Percentiles rank a stretch among this genome's conserved stretches.
phyloP scores from a whole-genome alignment of 2,329 filamentous ascomycete genomes.

The Talaromyces amestolkiae region DNA sequence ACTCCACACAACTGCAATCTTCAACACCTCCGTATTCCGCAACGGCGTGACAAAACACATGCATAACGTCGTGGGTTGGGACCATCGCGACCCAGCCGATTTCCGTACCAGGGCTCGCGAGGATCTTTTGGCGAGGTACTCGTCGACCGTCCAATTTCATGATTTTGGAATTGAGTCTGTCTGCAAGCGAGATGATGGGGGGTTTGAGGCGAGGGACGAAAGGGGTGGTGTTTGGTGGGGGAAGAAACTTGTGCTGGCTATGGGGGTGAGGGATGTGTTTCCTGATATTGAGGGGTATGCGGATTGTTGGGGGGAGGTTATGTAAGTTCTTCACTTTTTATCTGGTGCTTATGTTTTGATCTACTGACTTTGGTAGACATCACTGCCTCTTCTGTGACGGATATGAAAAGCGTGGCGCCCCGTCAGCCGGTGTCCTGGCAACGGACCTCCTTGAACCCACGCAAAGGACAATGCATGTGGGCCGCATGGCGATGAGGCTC shows the following conservation, averaged over 20 bases:
- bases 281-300: constrained; percentile 53
- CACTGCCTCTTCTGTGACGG: constrained; percentile 62
- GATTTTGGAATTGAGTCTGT: constrained; percentile 10
- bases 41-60: constrained; percentile 45
- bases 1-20: constrained; percentile 42
- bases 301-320: constrained; percentile 53
- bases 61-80: constrained; percentile 45
- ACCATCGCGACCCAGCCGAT: constrained; percentile 32
- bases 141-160: constrained; percentile 19
- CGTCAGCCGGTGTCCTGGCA: constrained; percentile 50
- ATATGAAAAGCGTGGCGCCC: constrained; percentile 54
- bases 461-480: constrained; percentile 16
- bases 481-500: constrained; percentile 40
- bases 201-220: constrained; percentile 43
- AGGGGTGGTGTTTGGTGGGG: constrained; percentile 47
- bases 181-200: constrained; percentile 19
- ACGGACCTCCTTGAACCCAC: constrained; percentile 25
- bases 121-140: constrained; percentile 11
- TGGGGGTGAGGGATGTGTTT: constrained; percentile 52
- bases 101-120: constrained; percentile 21
- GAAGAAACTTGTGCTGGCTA: constrained; percentile 56
- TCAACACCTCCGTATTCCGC: constrained; percentile 44
- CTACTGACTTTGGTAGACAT: constrained; percentile 40
- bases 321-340: background rate
- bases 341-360: background rate